Conservation (phyloP, 345 rosid species). For the Eucalyptus sp. region DNA sequence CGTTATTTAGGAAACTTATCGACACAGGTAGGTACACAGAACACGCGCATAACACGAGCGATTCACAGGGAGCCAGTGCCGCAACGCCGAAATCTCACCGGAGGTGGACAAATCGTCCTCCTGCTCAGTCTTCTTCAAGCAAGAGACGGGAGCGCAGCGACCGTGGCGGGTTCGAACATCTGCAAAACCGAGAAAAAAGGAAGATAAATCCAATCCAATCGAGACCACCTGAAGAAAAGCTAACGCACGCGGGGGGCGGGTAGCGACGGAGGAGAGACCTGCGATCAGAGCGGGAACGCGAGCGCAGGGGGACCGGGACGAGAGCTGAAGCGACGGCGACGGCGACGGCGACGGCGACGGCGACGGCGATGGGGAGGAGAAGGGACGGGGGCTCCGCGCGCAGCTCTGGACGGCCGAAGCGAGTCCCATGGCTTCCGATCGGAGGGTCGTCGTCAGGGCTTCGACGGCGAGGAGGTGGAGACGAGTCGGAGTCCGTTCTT, state of each 20-base stretch:
- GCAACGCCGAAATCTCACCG: slow-evolving; percentile 15
- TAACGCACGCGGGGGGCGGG: not conserved
- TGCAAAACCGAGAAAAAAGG: slow-evolving; percentile 3
- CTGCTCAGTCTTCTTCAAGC: slow-evolving; percentile 39
- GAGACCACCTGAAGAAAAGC: not conserved
- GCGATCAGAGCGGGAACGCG: slow-evolving; percentile 12
- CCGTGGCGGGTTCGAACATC: slow-evolving; percentile 12
- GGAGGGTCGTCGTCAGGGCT: not conserved
- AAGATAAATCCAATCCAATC: not conserved
- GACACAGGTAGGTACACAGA: not conserved
- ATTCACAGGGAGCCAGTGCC: not conserved
- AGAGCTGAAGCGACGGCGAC: not conserved
- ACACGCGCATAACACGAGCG: not conserved
- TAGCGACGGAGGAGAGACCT: not conserved
- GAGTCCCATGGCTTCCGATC: slow-evolving; percentile 25
- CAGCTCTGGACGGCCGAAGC: slow-evolving; percentile 53
- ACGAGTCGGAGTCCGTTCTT: not conserved
- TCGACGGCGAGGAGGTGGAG: not conserved
- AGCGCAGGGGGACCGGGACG: slow-evolving; percentile 20
- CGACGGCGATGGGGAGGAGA: not conserved
- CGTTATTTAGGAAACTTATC: not conserved
- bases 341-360: not conserved
- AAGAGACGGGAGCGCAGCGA: slow-evolving; percentile 12
- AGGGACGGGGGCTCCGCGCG: slow-evolving; percentile 3
- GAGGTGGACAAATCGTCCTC: slow-evolving; percentile 43